Evolutionary conservation across 495 filamentous ascomycete genomes (phyloP).

Genomic region (Hyaloscypha hepaticicola): DNA sequence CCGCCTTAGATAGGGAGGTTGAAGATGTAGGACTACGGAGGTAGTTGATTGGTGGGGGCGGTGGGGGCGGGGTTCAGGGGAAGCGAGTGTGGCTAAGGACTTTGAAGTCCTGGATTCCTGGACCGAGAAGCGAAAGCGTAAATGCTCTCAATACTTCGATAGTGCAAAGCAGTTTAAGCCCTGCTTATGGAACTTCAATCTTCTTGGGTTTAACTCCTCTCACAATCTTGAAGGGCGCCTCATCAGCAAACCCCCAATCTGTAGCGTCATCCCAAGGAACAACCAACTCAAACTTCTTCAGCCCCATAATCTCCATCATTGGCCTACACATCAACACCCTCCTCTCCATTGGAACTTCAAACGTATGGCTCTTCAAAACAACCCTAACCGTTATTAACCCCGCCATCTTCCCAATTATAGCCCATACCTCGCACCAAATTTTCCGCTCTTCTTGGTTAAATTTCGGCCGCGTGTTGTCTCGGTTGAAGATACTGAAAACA

Average conservation of each 20-base stretch:
- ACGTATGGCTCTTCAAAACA: conserved; percentile 21
- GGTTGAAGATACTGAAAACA: conserved; percentile 27
- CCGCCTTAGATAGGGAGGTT: no score
- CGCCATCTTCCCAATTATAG: conserved; percentile 19
- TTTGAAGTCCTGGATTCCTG: no score
- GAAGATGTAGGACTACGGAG: no score
- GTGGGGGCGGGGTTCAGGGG: no score
- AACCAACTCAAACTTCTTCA: conserved; percentile 18
- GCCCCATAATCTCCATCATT: conserved; percentile 21
- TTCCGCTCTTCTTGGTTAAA: conserved; percentile 15
- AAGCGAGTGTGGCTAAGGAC: no score
- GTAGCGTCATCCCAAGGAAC: conserved; percentile 19
- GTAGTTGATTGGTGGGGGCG: no score
- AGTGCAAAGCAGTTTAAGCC: no score
- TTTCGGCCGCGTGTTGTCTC: conserved; percentile 20
- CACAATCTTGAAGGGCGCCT: conserved; percentile 24
- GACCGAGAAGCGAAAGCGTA: no score
- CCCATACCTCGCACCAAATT: conserved; percentile 21
- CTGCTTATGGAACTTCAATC: no score
- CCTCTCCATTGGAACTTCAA: conserved; percentile 9
- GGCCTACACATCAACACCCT: conserved; percentile 21
- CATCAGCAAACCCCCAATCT: conserved; percentile 22
- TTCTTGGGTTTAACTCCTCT: neutral
- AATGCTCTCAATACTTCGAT: no score
- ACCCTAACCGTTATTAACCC: conserved; percentile 16